phyloP scores from a whole-genome alignment of 371 early-diverging fungal species.

The Chytridium lagenaria region DNA sequence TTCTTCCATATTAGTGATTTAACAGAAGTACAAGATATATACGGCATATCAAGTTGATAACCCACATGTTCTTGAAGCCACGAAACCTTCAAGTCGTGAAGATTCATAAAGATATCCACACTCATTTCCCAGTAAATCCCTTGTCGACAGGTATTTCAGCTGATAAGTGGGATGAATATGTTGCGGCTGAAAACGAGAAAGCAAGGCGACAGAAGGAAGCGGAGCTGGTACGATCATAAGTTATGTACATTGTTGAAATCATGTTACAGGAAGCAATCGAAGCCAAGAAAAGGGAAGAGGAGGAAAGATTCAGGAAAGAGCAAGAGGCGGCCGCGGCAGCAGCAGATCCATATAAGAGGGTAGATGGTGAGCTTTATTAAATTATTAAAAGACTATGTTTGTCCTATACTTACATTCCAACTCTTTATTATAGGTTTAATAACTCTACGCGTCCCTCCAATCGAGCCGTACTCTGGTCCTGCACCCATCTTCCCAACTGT shows the following conservation, averaged over 20 bases:
- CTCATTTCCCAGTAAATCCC: neutral
- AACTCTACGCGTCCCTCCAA: constrained; percentile 20
- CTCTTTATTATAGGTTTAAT: constrained; percentile 4
- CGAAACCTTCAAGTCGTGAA: constrained; percentile 4
- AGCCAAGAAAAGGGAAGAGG: constrained; percentile 17
- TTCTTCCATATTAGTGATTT: neutral
- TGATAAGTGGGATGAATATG: constrained; percentile 37
- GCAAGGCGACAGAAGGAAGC: constrained; percentile 21
- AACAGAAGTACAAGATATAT: constrained; percentile 12
- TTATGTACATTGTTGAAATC: neutral
- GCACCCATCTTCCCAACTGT: neutral
- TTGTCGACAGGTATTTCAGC: constrained; percentile 23
- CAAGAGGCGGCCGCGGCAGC: constrained; percentile 19
- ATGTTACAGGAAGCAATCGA: constrained; percentile 24
- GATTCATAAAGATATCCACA: neutral
- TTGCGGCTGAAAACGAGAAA: constrained; percentile 30
- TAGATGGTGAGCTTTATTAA: constrained; percentile 10
- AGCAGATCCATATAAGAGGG: constrained; percentile 1
- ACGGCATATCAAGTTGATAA: constrained; percentile 18
- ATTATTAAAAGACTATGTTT: too few species aligned
- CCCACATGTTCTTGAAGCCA: constrained; percentile 11
- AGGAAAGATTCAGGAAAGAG: constrained; percentile 15
- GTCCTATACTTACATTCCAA: too few species aligned
- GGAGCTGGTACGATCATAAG: constrained; percentile 13
- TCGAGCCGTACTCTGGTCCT: constrained; percentile 13